A percentile compares a stretch with the other conserved stretches of the same genome.
These are phyloP conservation scores for Amanita inopinata DNA, from an alignment of 768 basidiomycete species.

Conservation along the genomic window DNA sequence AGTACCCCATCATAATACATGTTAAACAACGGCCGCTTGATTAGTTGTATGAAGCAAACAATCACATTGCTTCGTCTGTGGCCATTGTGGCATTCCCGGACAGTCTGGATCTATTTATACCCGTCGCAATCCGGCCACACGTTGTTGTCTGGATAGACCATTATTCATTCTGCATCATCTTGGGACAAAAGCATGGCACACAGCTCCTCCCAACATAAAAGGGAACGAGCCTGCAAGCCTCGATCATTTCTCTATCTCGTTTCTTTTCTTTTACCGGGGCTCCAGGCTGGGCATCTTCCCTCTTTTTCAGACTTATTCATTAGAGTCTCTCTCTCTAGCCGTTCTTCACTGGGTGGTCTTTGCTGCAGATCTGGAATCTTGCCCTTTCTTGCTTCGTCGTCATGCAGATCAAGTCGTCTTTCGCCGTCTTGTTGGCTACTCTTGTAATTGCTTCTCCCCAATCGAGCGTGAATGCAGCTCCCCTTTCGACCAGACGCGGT, in stretches of 20 bases:
- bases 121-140: too few relatives aligned
- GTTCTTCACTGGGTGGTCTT: constrained; percentile 15
- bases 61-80: too few relatives aligned
- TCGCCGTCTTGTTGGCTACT: constrained; percentile 44
- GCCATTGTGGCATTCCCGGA: too few relatives aligned
- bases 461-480: constrained; percentile 32
- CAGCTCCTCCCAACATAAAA: too few relatives aligned
- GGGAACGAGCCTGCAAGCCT: too few relatives aligned
- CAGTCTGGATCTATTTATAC: too few relatives aligned
- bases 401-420: constrained; percentile 48
- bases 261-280: constrained; percentile 17
- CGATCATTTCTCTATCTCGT: constrained; percentile 20
- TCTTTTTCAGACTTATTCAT: constrained; percentile 10
- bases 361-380: constrained; percentile 8
- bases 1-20: too few relatives aligned
- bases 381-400: constrained; percentile 12
- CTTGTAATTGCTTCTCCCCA: constrained; percentile 33
- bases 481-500: constrained; percentile 21
- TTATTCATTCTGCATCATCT: too few relatives aligned
- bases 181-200: too few relatives aligned
- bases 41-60: too few relatives aligned
- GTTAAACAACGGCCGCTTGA: too few relatives aligned
- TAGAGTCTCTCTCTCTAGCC: constrained; percentile 15
- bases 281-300: constrained; percentile 3
- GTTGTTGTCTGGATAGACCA: too few relatives aligned